Base-by-base conservation (phyloP, 164 flowering plant species). In the Amborella trichopoda region DNA sequence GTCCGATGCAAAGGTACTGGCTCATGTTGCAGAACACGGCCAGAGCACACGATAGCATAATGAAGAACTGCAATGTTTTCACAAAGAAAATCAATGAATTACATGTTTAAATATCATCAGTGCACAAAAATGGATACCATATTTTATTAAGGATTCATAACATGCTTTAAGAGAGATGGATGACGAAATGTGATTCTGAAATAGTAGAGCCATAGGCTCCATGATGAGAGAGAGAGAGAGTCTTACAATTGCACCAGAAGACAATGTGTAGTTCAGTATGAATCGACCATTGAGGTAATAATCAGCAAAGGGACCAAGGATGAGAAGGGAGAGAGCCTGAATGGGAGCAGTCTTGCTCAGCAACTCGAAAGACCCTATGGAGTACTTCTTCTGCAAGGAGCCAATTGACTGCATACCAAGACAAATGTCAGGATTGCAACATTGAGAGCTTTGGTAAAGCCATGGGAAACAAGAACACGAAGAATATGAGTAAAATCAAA, bases 301-400 rank as follows among this genome's bases (percentile, higher is more conserved):
- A 63, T 87, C 96, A 14, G 79, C 44, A 22, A 83, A 66, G 25
- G 96, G 96, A 28, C 96, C 96, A 46, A 87, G 49, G 26, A 83
- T 14, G 37, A 87, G 79, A 28, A 87, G 91, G 25, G 96, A 87
- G 30, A 78, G 22, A 16, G 96, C 90, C 59, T 87, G 71, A 42
- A 67, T 67, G 13, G 70, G 70, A 53, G 70, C 70, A 18, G 70
- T 66, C 54, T 61, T 66, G 56, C 70, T 66, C 50, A 66, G 52
- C 40, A 66, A 53, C 26, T 66, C 70, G 39, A 66, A 66, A 28
- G 70, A 66, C 22, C 70, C 63, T 14, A 66, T 61, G 2, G 66
- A 61, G 40, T 66, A 66, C 41, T 66, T 66, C 56, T 66, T 66
- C 65, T 87, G 96, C 36, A 87, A 58, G 18, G 96, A 87, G 19